These are phyloP conservation scores for Coemansia sp. DNA, from an alignment of 192 early-diverging fungal genomes.

Conservation along the genomic window DNA sequence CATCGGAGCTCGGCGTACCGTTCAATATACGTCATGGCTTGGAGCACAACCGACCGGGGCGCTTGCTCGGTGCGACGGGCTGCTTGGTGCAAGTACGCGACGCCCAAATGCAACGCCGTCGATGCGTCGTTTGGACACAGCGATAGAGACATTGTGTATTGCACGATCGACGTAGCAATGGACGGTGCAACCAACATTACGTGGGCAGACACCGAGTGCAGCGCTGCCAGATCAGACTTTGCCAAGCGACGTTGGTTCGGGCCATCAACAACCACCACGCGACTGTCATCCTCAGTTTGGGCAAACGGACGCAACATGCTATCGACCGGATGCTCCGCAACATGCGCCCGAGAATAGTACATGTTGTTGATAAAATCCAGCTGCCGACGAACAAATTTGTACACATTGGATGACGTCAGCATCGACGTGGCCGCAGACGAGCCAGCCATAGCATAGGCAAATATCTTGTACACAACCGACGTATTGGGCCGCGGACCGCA, in stretches of 20 bases:
- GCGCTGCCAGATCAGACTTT: conserved; percentile 25
- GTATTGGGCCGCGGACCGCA: conserved; percentile 35
- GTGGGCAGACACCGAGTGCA: conserved; percentile 40
- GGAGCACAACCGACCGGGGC: conserved; percentile 24
- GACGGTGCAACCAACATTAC: conserved; percentile 27
- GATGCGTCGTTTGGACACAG: conserved; percentile 34
- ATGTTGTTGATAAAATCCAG: conserved; percentile 30
- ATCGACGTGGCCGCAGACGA: conserved; percentile 13
- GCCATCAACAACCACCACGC: background rate
- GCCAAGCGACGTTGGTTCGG: conserved; percentile 5
- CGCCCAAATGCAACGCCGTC: conserved; percentile 33
- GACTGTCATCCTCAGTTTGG: background rate
- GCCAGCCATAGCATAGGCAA: conserved; percentile 26
- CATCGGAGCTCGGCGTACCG: conserved; percentile 47
- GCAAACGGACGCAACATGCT: background rate
- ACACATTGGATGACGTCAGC: conserved; percentile 38
- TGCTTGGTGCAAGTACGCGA: conserved; percentile 30
- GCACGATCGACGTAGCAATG: conserved; percentile 12
- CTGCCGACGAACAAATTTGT: conserved; percentile 47
- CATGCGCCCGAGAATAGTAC: conserved; percentile 10
- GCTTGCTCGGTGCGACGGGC: background rate
- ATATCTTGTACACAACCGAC: conserved; percentile 29
- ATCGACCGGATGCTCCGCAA: background rate
- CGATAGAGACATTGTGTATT: conserved; percentile 42
- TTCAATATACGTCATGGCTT: conserved; percentile 32